Base-by-base conservation (phyloP, 2,329 filamentous ascomycete species). In the Chaetoscypha palmicola region DNA sequence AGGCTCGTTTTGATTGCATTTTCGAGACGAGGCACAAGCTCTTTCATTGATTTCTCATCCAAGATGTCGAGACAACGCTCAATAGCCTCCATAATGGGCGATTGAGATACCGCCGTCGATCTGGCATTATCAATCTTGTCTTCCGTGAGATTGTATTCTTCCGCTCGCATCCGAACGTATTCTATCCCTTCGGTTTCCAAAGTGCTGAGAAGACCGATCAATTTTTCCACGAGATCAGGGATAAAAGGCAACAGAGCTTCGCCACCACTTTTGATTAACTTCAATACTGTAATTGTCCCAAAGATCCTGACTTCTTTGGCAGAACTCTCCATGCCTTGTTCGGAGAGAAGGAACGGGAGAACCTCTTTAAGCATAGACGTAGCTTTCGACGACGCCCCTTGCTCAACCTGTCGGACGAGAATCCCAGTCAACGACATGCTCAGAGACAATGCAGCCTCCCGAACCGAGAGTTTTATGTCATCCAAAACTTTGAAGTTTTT, bases 381-480 rank as follows among this genome's bases (percentile, higher is more conserved):
- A 0, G 88, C 83, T 53, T 81, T 80, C 0, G 79, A 74, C 21
- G 77, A 73, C 42, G 82, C 81, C 28, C 86, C 85, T 34, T 87
- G 81, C 62, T 95, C 88, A 2, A 96, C 74, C 47, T 89, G 86
- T 21, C 89, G 81, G 3, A 94, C 87, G 11, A 97, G 74, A 12
- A 86, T 85, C 41, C 86, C 89, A 1, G 89, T 94, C 26, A 98
- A 72, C 0, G 81, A 79, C 62, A 90, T 82, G 57, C 90, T 94
- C 3, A 98, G 73, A 47, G 81, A 81, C 35, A 89, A 73, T 1
- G 92, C 92, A 1, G 89, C 85, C 26, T 76, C 73, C 40, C 92
- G 77, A 3, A 98, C 92, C 1, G 84, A 89, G 5, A 83, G 84
- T 62, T 98, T 98, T 63, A 97, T 94, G 62, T 98, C 92, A 62